These are phyloP conservation scores for Mollisia scopiformis DNA, from an alignment of 2,329 filamentous ascomycete species.

Conservation along the genomic window DNA sequence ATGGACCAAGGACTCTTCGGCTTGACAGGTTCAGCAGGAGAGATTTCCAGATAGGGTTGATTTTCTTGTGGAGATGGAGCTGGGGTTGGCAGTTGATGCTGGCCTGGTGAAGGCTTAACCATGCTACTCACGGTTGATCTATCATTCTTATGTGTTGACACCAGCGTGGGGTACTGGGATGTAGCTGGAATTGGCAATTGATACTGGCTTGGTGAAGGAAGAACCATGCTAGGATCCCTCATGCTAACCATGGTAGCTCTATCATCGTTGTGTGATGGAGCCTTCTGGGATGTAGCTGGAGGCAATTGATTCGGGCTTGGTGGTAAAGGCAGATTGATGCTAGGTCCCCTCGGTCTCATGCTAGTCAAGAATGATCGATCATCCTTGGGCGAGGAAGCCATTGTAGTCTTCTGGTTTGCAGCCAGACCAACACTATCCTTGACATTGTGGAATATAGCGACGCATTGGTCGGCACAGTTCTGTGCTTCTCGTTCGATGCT, in stretches of 20 bases:
- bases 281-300: too few relatives aligned
- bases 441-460: slow-evolving; percentile 29
- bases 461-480: slow-evolving; percentile 26
- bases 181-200: too few relatives aligned
- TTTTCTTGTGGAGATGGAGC: slow-evolving; percentile 6
- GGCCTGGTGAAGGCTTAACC: too few relatives aligned
- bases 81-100: not conserved
- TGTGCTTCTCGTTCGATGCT: slow-evolving; percentile 28
- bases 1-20: slow-evolving; percentile 28
- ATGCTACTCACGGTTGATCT: too few relatives aligned
- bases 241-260: too few relatives aligned
- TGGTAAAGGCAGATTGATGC: slow-evolving; percentile 13
- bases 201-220: too few relatives aligned
- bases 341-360: slow-evolving; percentile 16
- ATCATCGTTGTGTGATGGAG: too few relatives aligned
- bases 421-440: slow-evolving; percentile 21
- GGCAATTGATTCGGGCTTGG: not conserved
- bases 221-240: too few relatives aligned
- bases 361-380: slow-evolving; percentile 19
- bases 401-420: slow-evolving; percentile 1
- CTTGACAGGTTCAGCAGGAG: slow-evolving; percentile 18
- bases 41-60: not conserved
- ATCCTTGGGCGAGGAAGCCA: slow-evolving; percentile 9
- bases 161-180: too few relatives aligned
- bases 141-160: too few relatives aligned